Conservation (phyloP, 352 stramenopile genomes). For the Globisporangium okanoganense region DNA sequence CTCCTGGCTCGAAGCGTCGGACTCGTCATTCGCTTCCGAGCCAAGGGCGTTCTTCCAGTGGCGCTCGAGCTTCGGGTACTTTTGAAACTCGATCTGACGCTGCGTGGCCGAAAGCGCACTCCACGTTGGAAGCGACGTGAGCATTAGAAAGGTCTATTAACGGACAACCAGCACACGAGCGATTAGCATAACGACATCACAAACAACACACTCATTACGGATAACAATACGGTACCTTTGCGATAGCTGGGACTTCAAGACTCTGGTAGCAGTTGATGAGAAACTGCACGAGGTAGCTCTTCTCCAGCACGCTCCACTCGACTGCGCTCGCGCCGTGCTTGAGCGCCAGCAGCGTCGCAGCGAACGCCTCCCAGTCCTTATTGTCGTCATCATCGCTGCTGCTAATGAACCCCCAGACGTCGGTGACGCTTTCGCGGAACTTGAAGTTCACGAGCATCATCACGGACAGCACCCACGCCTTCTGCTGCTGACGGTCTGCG, state of each 20-base stretch:
- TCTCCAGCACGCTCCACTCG: constrained; percentile 39
- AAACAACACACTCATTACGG: not conserved
- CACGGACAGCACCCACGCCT: constrained; percentile 40
- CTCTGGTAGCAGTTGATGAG: constrained; percentile 55
- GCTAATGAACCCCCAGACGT: constrained; percentile 15
- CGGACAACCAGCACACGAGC: not conserved
- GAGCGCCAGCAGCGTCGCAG: constrained; percentile 30
- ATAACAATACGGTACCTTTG: constrained; percentile 16
- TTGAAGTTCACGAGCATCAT: constrained; percentile 37
- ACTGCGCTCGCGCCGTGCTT: not conserved
- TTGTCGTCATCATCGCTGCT: constrained; percentile 11
- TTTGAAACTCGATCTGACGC: constrained; percentile 55
- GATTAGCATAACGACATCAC: not conserved
- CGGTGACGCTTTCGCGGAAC: constrained; percentile 1
- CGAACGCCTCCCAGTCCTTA: constrained; percentile 31
- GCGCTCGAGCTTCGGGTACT: constrained; percentile 58
- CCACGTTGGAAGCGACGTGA: constrained; percentile 67
- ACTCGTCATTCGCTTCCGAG: not conserved
- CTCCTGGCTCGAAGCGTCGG: constrained; percentile 4
- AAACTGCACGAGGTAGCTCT: constrained; percentile 53
- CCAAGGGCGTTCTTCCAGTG: constrained; percentile 53
- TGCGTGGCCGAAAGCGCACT: constrained; percentile 51
- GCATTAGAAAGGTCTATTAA: constrained; percentile 37
- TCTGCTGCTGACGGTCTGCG: constrained; percentile 33
- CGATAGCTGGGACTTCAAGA: constrained; percentile 49